These are phyloP conservation scores for Trametes polyzona DNA, from an alignment of 1,284 basidiomycete genomes.

Conservation along the genomic window DNA sequence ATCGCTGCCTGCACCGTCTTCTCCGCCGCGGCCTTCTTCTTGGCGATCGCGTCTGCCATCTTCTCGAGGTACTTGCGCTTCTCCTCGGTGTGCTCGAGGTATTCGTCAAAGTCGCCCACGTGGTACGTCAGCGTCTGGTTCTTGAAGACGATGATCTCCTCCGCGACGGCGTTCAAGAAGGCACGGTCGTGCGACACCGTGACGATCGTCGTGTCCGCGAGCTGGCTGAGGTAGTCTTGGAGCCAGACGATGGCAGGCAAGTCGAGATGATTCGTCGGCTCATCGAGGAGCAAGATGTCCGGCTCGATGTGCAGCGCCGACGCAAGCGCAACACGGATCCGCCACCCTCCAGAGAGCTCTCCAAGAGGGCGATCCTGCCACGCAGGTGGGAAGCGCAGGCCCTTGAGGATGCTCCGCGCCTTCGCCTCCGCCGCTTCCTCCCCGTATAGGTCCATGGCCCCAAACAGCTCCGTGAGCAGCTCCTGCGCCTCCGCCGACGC, in stretches of 20 bases:
- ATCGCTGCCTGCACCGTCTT: slow-evolving; percentile 20
- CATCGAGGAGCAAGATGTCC: slow-evolving; percentile 86
- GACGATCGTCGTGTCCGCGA: slow-evolving; percentile 60
- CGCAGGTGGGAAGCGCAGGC: slow-evolving; percentile 64
- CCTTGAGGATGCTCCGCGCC: slow-evolving; percentile 60
- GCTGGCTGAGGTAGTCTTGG: slow-evolving; percentile 56
- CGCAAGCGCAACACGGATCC: slow-evolving; percentile 72
- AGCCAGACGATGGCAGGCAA: slow-evolving; percentile 91
- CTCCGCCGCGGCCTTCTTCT: slow-evolving; percentile 44
- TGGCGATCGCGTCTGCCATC: slow-evolving; percentile 58
- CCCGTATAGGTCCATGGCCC: slow-evolving; percentile 21
- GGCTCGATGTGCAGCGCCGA: slow-evolving; percentile 79
- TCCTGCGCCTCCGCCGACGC: slow-evolving; percentile 22
- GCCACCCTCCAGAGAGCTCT: slow-evolving; percentile 72
- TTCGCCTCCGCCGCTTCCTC: slow-evolving; percentile 52
- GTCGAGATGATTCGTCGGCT: slow-evolving; percentile 94
- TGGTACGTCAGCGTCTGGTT: slow-evolving; percentile 62
- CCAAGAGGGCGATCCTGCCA: slow-evolving; percentile 52
- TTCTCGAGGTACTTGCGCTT: slow-evolving; percentile 54
- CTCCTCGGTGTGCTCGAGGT: slow-evolving; percentile 51
- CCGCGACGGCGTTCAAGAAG: slow-evolving; percentile 66
- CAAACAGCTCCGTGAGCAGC: slow-evolving; percentile 22
- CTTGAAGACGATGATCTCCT: slow-evolving; percentile 71
- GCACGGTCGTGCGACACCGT: slow-evolving; percentile 71
- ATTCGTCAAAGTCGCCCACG: slow-evolving; percentile 63